These are phyloP conservation scores for Elongisporangium anandrum DNA, from an alignment of 352 stramenopile species.

Conservation along the genomic window DNA sequence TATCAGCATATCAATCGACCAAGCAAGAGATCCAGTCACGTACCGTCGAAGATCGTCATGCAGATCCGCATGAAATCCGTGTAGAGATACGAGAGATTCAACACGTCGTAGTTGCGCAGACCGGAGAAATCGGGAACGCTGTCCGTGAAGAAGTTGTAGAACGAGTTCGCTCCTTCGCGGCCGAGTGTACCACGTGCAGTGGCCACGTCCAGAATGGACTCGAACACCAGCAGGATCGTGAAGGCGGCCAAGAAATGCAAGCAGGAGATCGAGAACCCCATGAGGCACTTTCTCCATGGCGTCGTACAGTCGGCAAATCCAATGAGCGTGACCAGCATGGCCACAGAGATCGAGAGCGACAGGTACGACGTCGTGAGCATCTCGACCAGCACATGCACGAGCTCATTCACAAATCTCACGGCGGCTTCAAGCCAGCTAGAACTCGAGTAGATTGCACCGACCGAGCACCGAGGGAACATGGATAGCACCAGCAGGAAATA, in stretches of 20 bases:
- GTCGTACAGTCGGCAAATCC: conserved; percentile 76
- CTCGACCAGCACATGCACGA: conserved; percentile 53
- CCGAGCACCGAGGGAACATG: conserved; percentile 90
- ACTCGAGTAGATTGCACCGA: conserved; percentile 62
- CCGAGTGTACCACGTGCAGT: conserved; percentile 57
- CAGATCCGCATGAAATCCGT: conserved; percentile 64
- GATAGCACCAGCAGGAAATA: conserved; percentile 91
- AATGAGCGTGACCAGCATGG: conserved; percentile 56
- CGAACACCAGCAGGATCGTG: conserved; percentile 70
- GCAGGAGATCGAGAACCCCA: conserved; percentile 44
- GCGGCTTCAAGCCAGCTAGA: conserved; percentile 38
- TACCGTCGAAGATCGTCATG: conserved; percentile 86
- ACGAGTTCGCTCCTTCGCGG: conserved; percentile 58
- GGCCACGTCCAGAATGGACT: conserved; percentile 75
- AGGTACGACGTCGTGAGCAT: conserved; percentile 76
- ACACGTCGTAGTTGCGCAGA: conserved; percentile 59
- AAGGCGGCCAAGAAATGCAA: conserved; percentile 66
- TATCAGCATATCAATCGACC: conserved; percentile 1
- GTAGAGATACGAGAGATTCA: conserved; percentile 57
- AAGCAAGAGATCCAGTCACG: conserved; percentile 1
- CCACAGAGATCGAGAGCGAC: conserved; percentile 50
- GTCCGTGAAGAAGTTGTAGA: conserved; percentile 75
- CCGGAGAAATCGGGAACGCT: conserved; percentile 71
- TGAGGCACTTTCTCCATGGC: conserved; percentile 45
- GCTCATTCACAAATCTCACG: conserved; percentile 41